phyloP scores from a whole-genome alignment of 2,329 filamentous ascomycete genomes.

The Zymoseptoria brevis region DNA sequence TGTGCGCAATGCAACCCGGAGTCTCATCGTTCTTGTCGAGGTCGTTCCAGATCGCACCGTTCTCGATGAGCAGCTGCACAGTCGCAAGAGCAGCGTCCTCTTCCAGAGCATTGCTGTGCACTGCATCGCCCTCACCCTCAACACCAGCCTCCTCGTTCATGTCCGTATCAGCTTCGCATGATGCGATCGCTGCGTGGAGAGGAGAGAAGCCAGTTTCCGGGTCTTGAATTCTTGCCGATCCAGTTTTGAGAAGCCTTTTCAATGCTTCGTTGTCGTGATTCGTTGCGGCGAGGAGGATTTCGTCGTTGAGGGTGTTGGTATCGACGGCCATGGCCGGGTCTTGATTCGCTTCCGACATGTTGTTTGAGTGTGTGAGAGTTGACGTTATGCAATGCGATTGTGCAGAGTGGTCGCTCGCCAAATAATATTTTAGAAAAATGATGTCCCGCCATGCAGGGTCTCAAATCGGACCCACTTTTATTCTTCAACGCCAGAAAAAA shows the following conservation, averaged over 20 bases:
- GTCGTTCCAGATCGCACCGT: conserved; percentile 96
- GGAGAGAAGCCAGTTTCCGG: conserved; percentile 78
- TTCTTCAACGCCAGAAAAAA: not conserved
- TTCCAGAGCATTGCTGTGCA: conserved; percentile 27
- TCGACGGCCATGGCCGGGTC: conserved; percentile 27
- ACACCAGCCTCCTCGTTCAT: conserved; percentile 19
- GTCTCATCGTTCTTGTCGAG: conserved; percentile 81
- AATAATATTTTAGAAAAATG: not conserved
- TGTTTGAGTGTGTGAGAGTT: not conserved
- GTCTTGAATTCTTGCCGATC: conserved; percentile 67
- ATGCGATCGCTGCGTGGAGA: conserved; percentile 80
- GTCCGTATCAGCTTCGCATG: conserved; percentile 40
- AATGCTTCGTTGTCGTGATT: conserved; percentile 58
- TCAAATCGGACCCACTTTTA: no score
- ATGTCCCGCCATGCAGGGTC: not conserved
- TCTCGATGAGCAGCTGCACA: conserved; percentile 68
- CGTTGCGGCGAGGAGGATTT: conserved; percentile 58
- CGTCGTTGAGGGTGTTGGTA: conserved; percentile 44
- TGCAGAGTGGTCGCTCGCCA: not conserved
- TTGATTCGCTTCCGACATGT: conserved; percentile 5
- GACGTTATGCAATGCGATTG: not conserved
- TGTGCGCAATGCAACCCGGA: conserved; percentile 73
- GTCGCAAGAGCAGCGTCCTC: conserved; percentile 58
- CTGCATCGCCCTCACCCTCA: conserved; percentile 27
- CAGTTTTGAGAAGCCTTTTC: conserved; percentile 57